phyloP scores from a whole-genome alignment of 495 filamentous ascomycete genomes.

The Podospora didyma region DNA sequence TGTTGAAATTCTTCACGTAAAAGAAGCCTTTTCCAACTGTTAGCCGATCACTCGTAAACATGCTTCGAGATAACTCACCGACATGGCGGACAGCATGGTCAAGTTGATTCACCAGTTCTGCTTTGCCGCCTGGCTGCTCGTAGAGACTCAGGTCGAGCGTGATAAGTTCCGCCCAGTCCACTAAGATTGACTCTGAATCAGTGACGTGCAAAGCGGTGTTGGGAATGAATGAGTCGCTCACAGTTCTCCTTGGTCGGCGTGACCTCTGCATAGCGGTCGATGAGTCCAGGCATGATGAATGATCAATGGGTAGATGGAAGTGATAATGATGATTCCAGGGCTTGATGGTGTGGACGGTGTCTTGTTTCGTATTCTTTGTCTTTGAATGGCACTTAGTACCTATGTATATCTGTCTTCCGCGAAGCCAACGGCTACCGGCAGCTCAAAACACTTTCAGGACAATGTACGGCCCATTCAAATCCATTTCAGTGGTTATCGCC shows the following conservation, averaged over 20 bases:
- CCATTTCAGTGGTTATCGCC: not conserved
- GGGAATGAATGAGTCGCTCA: not conserved
- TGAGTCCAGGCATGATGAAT: not conserved
- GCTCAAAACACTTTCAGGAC: too few relatives aligned
- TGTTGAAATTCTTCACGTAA: conserved; percentile 58
- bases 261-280: not conserved
- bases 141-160: not conserved
- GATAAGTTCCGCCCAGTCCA: not conserved
- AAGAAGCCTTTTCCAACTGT: conserved; percentile 40
- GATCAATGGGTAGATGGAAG: not conserved
- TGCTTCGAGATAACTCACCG: not conserved
- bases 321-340: not conserved
- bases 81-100: not conserved
- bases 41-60: too few relatives aligned
- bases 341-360: not conserved
- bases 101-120: not conserved
- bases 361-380: too few relatives aligned
- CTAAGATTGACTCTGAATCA: not conserved
- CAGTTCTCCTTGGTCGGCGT: not conserved
- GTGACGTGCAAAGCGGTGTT: not conserved
- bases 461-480: too few relatives aligned
- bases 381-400: too few relatives aligned
- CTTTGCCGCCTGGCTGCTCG: not conserved
- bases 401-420: too few relatives aligned
- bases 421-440: too few relatives aligned